Percentiles rank a stretch among this genome's conserved stretches.
Evolutionary conservation across 805 yeast genomes (phyloP).

Genomic region (Henningerozyma blattae): DNA sequence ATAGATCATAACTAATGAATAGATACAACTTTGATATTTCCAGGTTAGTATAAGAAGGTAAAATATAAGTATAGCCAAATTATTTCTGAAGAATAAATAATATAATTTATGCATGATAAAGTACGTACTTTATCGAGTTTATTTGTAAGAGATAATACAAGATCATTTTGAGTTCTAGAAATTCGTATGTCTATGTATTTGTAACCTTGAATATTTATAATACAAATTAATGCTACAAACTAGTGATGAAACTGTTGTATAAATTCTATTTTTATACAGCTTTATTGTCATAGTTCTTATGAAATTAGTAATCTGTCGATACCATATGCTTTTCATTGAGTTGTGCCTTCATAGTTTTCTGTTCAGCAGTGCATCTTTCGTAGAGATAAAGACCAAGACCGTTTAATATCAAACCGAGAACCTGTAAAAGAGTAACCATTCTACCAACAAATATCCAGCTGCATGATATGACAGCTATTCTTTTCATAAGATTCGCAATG

Average conservation of each 20-base stretch:
- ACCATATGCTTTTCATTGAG: not conserved
- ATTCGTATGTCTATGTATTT: too few species aligned
- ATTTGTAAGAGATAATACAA: too few species aligned
- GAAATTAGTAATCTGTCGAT: not conserved
- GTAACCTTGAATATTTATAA: too few species aligned
- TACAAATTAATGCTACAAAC: too few species aligned
- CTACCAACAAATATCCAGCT: slow-evolving; percentile 58
- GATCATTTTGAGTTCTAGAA: too few species aligned
- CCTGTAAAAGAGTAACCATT: slow-evolving; percentile 33
- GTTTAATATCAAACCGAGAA: slow-evolving; percentile 38
- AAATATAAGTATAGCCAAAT: too few species aligned
- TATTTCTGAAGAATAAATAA: too few species aligned
- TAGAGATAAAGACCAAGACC: slow-evolving; percentile 48
- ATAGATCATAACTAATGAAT: too few species aligned
- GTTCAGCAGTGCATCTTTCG: slow-evolving; percentile 30
- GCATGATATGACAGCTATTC: slow-evolving; percentile 71
- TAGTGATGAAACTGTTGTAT: not conserved
- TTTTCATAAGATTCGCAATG: slow-evolving; percentile 76
- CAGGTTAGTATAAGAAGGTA: too few species aligned
- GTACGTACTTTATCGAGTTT: too few species aligned
- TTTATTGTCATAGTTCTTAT: not conserved
- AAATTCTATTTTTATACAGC: not conserved
- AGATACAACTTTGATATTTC: too few species aligned
- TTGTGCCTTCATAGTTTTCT: not conserved
- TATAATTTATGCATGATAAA: too few species aligned